These are phyloP conservation scores for Rhodotorula sphaerocarpa DNA, from an alignment of 768 basidiomycete genomes.

Conservation along the genomic window DNA sequence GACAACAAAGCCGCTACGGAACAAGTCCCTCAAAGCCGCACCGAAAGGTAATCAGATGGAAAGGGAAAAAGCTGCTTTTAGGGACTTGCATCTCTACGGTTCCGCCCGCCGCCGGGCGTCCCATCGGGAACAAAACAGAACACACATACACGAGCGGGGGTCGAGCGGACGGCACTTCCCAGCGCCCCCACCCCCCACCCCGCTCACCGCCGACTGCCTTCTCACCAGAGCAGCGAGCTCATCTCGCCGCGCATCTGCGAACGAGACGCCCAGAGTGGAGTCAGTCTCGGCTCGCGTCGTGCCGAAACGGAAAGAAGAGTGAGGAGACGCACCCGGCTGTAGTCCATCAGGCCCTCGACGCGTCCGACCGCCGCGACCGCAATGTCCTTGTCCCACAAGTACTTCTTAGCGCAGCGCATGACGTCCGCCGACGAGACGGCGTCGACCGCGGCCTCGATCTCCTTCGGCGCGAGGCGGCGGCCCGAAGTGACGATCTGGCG, in stretches of 20 bases:
- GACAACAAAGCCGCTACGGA: too few species aligned
- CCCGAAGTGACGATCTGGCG: slow-evolving; percentile 92
- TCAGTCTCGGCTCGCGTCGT: too few species aligned
- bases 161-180: too few species aligned
- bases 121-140: too few species aligned
- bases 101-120: too few species aligned
- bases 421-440: slow-evolving; percentile 2
- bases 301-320: neutral
- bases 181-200: too few species aligned
- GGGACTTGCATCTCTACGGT: too few species aligned
- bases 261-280: slow-evolving; percentile 32
- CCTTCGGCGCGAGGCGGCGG: slow-evolving; percentile 75
- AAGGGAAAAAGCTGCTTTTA: too few species aligned
- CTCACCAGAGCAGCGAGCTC: slow-evolving; percentile 21
- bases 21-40: too few species aligned
- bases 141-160: too few species aligned
- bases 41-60: too few species aligned
- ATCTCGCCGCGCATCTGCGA: slow-evolving; percentile 48
- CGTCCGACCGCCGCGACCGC: slow-evolving; percentile 39
- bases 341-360: slow-evolving; percentile 44
- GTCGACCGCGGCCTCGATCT: slow-evolving; percentile 87
- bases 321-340: slow-evolving; percentile 39
- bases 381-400: slow-evolving; percentile 38
- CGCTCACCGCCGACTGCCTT: neutral
- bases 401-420: slow-evolving; percentile 87